Evolutionary conservation across 2,329 filamentous ascomycete species (phyloP), one percentile per base, ranked within the genome.

Genomic region (Dichotomopilus funicola): DNA sequence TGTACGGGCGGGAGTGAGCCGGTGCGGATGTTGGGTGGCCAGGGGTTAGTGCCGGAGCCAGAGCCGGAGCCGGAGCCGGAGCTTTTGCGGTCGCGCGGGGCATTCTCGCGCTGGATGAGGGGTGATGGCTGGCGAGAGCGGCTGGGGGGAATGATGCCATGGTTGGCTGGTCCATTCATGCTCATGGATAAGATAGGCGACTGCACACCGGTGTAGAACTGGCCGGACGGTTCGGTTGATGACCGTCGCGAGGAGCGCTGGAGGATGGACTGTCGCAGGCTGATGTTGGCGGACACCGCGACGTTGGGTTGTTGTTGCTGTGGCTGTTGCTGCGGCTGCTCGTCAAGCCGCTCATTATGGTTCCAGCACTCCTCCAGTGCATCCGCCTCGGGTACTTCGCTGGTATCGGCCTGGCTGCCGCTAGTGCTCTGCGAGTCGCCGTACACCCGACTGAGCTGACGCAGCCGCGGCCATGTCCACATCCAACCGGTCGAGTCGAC

Each of bases 391-490:
- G 78, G 78, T 0, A 81, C 78, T 52, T 81, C 72, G 27, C 54
- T 70, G 67, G 59, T 27, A 27, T 27, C 19, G 3, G 19, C 19
- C 19, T 27, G 19, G 19, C 19, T 27, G 19, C 19, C 19, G 19
- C 19, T 27, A 27, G 19, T 75, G 64, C 48, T 69, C 62, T 70
- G 69, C 27, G 71, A 71, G 54, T 82, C 76, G 1, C 73, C 71
- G 59, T 80, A 78, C 19, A 81, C 73, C 5, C 81, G 77, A 49
- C 79, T 82, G 31, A 90, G 72, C 62, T 83, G 78, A 37, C 83
- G 80, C 8, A 91, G 69, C 46, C 78, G 78, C 62, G 84, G 83
- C 88, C 88, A 92, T 1, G 81, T 84, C 86, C 88, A 92, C 1
- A 81, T 84, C 86, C 86, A 91, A 5, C 77, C 76, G 8, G 73